Base-by-base conservation (phyloP, 192 early-diverging fungal genomes). In the Obelidium mucronatum region DNA sequence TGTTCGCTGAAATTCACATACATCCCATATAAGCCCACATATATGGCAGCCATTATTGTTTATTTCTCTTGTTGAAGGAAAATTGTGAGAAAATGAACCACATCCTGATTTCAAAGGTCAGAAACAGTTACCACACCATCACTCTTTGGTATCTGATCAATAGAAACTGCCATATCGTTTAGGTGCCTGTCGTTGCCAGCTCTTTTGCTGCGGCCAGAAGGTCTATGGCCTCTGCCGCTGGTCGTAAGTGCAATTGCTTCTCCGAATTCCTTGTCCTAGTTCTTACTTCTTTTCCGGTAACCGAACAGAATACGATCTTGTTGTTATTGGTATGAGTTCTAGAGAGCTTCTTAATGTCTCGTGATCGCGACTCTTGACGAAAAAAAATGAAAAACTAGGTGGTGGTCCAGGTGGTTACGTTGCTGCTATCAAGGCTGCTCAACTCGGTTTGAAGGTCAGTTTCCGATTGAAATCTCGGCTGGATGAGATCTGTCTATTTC, bases 381-480 rank as follows among this genome's bases (percentile, higher is more conserved):
- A 34, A 40, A 26, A 48, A 59, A 59, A 35, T 59, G 36, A 34
- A n/a, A 39, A 34, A 72, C 54, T 37, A 65, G 97, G 98, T 78
- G 96, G 92, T 79, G 98, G 98, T 13, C 97, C 98, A 51, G 98
- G 98, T 72, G 97, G 98, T 69, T 99, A 99, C 80, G 95, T 96
- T 74, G 96, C 96, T 67, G 97, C 97, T 55, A 98, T 99, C 86
- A 98, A 98, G 90, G 95, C 95, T 79, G 92, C 97, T 53, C 97
- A 99, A 83, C 90, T 97, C 34, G 97, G 97, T 36, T 90, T 97
- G 52, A 99, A 98, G 94, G 95, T 93, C 86, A 40, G 79, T 73
- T 17, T n/a, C 44, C 11, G 8, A 48, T 48, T 48, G 44, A 48
- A 15, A 48, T 48, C 44, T 19, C n/a, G n/a, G n/a, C n/a, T n/a